Base-by-base conservation (phyloP, 2,329 filamentous ascomycete species). In the Venturiaceae sp. region DNA sequence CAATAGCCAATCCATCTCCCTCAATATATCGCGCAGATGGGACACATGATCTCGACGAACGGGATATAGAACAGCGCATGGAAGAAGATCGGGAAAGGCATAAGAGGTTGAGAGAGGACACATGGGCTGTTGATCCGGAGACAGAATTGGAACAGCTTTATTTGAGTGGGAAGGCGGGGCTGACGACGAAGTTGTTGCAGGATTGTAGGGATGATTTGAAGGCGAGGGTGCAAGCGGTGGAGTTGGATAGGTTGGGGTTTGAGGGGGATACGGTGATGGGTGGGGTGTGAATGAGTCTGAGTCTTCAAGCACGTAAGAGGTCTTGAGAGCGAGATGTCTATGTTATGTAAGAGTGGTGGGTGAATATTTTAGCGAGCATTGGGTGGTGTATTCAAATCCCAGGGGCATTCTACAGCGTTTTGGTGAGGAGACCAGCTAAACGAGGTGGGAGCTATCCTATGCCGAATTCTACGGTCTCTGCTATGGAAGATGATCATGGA, bases 31-130 rank as follows among this genome's bases (percentile, higher is more conserved):
- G 34, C n/a, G 5, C 52, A 32, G 55, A 57, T n/a, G 55, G 55
- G 28, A 44, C 50, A 11, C 19, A 57, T 19, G 39, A 19, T 8
- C 44, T 57, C 1, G 55, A 44, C 28, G 34, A 57, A 19, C 30
- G 37, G 30, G 89, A 96, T 74, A 88, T 96, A 57, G 92, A 97
- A 74, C 92, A 97, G 75, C 81, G 94, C 41, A 96, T 99, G 62
- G 95, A 99, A 66, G 95, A 99, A 73, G 94, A 99, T 72, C 80
- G 94, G 3, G 94, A 99, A 72, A 79, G 94, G 46, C 95, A 99
- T 72, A 99, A 99, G 78, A 79, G 92, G 46, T 77, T 92, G 66
- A 78, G 94, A 23, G 94, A 99, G 74, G 91, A 86, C 66, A 95
- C 96, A 62, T 99, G 95, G 94, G 90, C 91, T 0, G 85, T 96